Conservation (phyloP, 202 grass and related monocot genomes). For the Miscanthus sacchariflorus region DNA sequence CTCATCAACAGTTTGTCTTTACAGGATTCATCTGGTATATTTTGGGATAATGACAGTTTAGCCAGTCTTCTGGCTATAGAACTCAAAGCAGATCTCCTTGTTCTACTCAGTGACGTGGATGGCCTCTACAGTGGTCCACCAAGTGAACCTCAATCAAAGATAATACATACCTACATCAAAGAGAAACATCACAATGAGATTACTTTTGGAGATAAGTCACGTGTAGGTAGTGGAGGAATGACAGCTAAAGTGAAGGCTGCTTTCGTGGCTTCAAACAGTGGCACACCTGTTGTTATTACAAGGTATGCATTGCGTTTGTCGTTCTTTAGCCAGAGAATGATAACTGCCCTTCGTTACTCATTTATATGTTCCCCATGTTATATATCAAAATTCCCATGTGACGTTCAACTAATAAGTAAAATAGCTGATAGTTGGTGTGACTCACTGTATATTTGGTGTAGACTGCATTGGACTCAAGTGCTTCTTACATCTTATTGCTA, state of each 20-base stretch:
- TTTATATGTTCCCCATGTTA: not conserved
- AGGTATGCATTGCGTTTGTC: slow-evolving; percentile 49
- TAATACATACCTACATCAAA: slow-evolving; percentile 96
- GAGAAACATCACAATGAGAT: slow-evolving; percentile 89
- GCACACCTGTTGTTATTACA: slow-evolving; percentile 90
- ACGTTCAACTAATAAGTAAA: not conserved
- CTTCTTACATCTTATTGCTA: slow-evolving; percentile 9
- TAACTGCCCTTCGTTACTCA: not conserved
- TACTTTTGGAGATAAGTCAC: slow-evolving; percentile 97
- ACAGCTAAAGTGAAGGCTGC: slow-evolving; percentile 97
- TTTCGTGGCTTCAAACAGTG: slow-evolving; percentile 74
- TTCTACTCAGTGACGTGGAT: slow-evolving; percentile 96
- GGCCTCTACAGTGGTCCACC: slow-evolving; percentile 94
- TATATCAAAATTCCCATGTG: not conserved
- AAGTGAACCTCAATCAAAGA: slow-evolving; percentile 76
- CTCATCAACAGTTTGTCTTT: slow-evolving; percentile 39
- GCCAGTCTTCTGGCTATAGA: slow-evolving; percentile 88
- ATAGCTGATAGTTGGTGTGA: not conserved
- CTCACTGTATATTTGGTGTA: not conserved
- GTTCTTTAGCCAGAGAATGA: not conserved
- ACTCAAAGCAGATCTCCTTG: slow-evolving; percentile 89
- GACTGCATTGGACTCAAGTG: not conserved
- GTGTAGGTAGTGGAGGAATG: slow-evolving; percentile 98
- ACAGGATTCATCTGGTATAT: slow-evolving; percentile 98
- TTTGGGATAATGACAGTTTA: slow-evolving; percentile 99